Evolutionary conservation across 169 alveolate species (phyloP).

Genomic region (Plasmodium blacklocki): DNA sequence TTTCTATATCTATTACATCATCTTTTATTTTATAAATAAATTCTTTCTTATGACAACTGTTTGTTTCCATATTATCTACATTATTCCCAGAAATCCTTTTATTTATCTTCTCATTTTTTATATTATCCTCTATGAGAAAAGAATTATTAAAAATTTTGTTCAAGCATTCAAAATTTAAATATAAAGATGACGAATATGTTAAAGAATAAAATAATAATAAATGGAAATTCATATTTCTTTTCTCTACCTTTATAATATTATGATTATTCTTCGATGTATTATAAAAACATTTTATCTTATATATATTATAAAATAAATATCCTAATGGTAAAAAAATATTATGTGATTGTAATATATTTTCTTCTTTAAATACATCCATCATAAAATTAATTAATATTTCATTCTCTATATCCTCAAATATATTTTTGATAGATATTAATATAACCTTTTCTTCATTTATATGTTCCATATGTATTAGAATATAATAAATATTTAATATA

Average conservation of each 20-base stretch:
- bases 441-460: neutral
- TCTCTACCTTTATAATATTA: neutral
- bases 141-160: constrained; percentile 9
- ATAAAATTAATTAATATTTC: constrained; percentile 14
- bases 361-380: constrained; percentile 21
- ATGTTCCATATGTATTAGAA: neutral
- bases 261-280: neutral
- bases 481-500: constrained; percentile 7
- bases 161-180: constrained; percentile 17
- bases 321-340: constrained; percentile 33
- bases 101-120: neutral
- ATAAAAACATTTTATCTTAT: neutral
- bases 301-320: constrained; percentile 45
- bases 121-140: too few species aligned
- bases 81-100: neutral
- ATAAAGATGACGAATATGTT: constrained; percentile 34
- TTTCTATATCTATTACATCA: neutral
- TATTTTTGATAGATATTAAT: neutral
- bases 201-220: constrained; percentile 16
- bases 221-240: neutral
- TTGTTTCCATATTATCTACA: neutral
- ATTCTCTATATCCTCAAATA: constrained; percentile 2
- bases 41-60: too few species aligned
- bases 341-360: constrained; percentile 37
- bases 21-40: neutral